phyloP scores from a whole-genome alignment of 139 green algal species.

The Chlorella sp. region DNA sequence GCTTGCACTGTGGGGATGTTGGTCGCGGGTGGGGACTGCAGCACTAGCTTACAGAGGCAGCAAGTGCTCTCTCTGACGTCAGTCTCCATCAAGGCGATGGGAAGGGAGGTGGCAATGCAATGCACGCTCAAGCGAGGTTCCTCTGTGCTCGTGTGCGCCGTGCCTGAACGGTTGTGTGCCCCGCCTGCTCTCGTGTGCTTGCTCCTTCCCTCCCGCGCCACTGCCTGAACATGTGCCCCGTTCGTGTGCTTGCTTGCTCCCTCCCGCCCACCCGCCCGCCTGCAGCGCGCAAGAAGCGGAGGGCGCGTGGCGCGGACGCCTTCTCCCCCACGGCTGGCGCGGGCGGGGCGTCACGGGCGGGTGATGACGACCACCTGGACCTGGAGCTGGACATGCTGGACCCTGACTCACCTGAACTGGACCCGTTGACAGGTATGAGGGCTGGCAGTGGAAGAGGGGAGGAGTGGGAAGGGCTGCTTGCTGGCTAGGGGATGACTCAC shows the following conservation, averaged over 20 bases:
- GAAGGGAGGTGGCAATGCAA: not conserved
- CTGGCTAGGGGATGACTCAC: not conserved
- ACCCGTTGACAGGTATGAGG: slow-evolving; percentile 1
- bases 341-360: not conserved
- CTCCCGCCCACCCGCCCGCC: not conserved
- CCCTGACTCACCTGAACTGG: slow-evolving; percentile 10
- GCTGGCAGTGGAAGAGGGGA: too few species aligned
- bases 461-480: too few species aligned
- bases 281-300: slow-evolving; percentile 48
- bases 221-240: not conserved
- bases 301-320: too few species aligned
- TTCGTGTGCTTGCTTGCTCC: not conserved
- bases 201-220: too few species aligned
- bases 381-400: not conserved
- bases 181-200: too few species aligned
- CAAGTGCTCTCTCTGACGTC: too few species aligned
- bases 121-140: not conserved
- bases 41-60: too few species aligned
- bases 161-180: not conserved
- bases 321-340: too few species aligned
- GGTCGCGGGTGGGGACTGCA: too few species aligned
- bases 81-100: too few species aligned
- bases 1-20: too few species aligned
- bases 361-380: slow-evolving; percentile 3
- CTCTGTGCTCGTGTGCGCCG: not conserved